These are phyloP conservation scores for Aspergillus bombycis DNA, from an alignment of 2,329 filamentous ascomycete genomes.

Conservation along the genomic window DNA sequence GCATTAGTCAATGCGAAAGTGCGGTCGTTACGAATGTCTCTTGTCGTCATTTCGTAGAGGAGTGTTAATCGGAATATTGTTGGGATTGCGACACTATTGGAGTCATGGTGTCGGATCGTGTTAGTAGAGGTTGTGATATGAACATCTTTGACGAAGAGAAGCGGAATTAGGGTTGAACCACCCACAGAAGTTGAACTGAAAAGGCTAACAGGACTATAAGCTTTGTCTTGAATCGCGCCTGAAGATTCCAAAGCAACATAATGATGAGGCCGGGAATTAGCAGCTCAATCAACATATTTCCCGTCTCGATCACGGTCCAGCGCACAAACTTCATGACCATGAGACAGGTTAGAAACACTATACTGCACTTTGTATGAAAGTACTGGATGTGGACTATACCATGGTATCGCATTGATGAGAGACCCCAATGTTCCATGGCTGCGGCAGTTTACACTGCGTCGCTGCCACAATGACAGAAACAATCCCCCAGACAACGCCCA, in stretches of 20 bases:
- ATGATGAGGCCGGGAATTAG: conserved; percentile 3
- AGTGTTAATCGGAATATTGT: conserved; percentile 1
- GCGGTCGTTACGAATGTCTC: not conserved
- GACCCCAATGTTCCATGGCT: not conserved
- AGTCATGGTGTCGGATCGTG: no score
- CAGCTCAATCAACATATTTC: not conserved
- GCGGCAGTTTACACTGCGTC: not conserved
- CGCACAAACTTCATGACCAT: not conserved
- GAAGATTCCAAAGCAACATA: not conserved
- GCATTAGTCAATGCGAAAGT: not conserved
- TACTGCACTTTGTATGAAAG: no score
- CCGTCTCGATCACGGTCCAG: not conserved
- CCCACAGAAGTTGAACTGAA: not conserved
- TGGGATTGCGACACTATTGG: not conserved
- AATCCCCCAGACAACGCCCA: not conserved
- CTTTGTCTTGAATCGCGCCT: not conserved
- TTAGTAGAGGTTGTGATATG: no score
- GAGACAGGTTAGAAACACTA: not conserved
- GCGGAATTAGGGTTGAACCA: no score
- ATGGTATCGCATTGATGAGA: not conserved
- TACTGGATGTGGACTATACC: not conserved
- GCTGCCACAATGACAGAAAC: not conserved
- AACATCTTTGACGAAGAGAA: no score
- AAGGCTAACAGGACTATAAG: not conserved
- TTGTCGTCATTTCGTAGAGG: not conserved